Conservation (phyloP, 192 early-diverging fungal species). For the Coemansia sp. region DNA sequence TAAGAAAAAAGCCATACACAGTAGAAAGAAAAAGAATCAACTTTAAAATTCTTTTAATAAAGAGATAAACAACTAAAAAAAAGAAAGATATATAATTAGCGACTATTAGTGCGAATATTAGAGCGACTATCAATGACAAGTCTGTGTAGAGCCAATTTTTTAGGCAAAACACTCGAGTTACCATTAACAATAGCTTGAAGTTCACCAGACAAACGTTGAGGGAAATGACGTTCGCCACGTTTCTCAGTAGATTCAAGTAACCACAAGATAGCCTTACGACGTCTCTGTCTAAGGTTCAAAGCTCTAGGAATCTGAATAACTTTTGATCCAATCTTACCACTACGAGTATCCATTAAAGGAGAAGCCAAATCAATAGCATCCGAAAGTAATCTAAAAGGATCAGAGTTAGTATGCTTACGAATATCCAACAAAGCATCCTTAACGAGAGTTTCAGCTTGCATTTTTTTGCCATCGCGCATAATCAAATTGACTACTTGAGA, state of each 20-base stretch:
- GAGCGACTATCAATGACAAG: slow-evolving; percentile 78
- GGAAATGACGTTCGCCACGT: slow-evolving; percentile 64
- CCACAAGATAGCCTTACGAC: slow-evolving; percentile 81
- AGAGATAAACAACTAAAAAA: too few relatives aligned
- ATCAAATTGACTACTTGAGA: slow-evolving; percentile 84
- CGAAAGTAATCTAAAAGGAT: slow-evolving; percentile 67
- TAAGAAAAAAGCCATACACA: slow-evolving; percentile 1
- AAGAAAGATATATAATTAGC: too few relatives aligned
- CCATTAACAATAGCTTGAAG: slow-evolving; percentile 79
- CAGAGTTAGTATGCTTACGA: slow-evolving; percentile 56
- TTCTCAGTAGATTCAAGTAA: slow-evolving; percentile 71
- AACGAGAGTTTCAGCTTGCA: slow-evolving; percentile 66
- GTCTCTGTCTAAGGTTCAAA: slow-evolving; percentile 73
- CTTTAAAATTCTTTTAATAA: not conserved
- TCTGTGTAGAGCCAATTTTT: slow-evolving; percentile 79
- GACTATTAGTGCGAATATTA: slow-evolving; percentile 53
- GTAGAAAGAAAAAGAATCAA: too few relatives aligned
- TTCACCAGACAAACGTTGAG: slow-evolving; percentile 73
- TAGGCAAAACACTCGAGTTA: slow-evolving; percentile 64
- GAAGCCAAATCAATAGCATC: slow-evolving; percentile 71
- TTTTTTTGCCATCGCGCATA: slow-evolving; percentile 92
- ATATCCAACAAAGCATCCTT: slow-evolving; percentile 69
- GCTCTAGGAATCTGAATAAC: slow-evolving; percentile 76
- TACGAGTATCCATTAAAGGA: slow-evolving; percentile 73
- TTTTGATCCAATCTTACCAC: slow-evolving; percentile 77